These are phyloP conservation scores for Chlamydomonas urium DNA, from an alignment of 139 green algal genomes.

Conservation along the genomic window DNA sequence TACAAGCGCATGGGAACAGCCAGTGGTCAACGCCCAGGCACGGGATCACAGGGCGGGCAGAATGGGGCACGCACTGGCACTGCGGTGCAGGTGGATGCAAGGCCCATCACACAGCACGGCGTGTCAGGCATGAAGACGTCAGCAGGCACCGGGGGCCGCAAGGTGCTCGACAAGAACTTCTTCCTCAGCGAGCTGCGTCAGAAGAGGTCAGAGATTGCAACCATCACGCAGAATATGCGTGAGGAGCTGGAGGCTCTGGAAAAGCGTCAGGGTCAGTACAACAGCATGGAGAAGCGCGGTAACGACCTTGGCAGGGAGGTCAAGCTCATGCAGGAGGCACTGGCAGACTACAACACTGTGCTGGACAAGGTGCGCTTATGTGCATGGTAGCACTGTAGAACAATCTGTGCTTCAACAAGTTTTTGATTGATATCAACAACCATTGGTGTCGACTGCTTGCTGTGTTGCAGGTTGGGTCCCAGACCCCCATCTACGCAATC, in stretches of 20 bases:
- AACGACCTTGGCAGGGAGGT: constrained; percentile 56
- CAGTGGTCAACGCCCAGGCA: constrained; percentile 30
- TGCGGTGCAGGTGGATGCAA: constrained; percentile 33
- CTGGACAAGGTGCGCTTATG: constrained; percentile 69
- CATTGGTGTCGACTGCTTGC: too few relatives aligned
- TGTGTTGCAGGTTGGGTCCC: constrained; percentile 44
- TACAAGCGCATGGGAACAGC: constrained; percentile 42
- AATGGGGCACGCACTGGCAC: constrained; percentile 20
- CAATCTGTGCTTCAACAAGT: too few relatives aligned
- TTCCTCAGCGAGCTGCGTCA: constrained; percentile 63
- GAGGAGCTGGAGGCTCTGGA: constrained; percentile 48
- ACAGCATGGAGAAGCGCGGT: constrained; percentile 39
- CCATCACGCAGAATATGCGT: constrained; percentile 50
- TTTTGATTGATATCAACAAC: too few relatives aligned
- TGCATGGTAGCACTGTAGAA: too few relatives aligned
- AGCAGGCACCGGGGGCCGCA: constrained; percentile 29
- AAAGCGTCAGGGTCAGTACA: constrained; percentile 45
- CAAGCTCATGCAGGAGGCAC: constrained; percentile 57
- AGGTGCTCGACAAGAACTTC: constrained; percentile 68
- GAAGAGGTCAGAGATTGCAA: constrained; percentile 62
- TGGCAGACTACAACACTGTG: constrained; percentile 72
- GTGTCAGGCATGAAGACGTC: constrained; percentile 34
- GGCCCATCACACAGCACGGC: constrained; percentile 45
- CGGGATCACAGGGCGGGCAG: constrained; percentile 15
- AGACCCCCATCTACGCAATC: constrained; percentile 50